Conservation (phyloP, 176 grass and related monocot genomes). For the Eragrostis curvula region DNA sequence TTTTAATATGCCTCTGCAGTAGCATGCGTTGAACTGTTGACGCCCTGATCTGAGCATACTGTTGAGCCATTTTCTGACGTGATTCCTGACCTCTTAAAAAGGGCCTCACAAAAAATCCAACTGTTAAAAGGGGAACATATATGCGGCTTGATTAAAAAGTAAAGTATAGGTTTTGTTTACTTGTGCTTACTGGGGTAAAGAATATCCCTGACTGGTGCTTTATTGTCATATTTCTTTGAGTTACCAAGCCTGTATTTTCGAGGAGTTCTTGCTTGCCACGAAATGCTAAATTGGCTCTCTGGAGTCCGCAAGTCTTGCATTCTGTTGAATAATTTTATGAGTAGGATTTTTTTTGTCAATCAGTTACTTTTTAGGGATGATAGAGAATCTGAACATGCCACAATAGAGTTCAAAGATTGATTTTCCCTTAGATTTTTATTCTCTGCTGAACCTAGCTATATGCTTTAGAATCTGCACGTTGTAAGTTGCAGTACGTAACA, state of each 20-base stretch:
- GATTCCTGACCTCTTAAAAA: not conserved
- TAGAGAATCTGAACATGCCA: not conserved
- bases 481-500: not conserved
- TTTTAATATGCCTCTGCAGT: not conserved
- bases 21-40: not conserved
- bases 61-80: not conserved
- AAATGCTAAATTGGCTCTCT: not conserved
- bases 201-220: not conserved
- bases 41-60: not conserved
- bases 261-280: not conserved
- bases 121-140: not conserved
- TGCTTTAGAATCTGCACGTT: not conserved
- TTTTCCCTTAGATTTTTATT: not conserved
- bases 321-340: not conserved
- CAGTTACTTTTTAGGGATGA: not conserved
- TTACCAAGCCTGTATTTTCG: not conserved
- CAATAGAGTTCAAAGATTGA: not conserved
- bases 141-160: not conserved
- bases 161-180: not conserved
- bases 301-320: not conserved
- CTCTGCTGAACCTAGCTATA: not conserved
- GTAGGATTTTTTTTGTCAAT: not conserved
- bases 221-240: not conserved
- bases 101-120: not conserved
- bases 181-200: not conserved